These are phyloP conservation scores for Cadophora luteo-olivacea DNA, from an alignment of 2,329 filamentous ascomycete species.

Conservation along the genomic window DNA sequence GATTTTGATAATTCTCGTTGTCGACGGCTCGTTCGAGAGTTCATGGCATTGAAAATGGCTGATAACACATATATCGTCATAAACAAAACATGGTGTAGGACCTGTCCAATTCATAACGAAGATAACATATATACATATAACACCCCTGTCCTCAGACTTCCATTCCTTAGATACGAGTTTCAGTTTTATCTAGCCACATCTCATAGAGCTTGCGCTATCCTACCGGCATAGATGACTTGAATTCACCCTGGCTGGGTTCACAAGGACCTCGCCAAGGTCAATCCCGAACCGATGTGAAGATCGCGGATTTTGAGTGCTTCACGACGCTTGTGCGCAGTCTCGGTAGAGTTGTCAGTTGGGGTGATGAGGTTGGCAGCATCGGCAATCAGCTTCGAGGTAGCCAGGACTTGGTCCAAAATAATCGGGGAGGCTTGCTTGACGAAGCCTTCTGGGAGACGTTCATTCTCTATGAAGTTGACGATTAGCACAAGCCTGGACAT, in stretches of 20 bases:
- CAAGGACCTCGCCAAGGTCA: not conserved
- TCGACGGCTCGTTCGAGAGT: too few relatives aligned
- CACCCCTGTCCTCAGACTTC: too few relatives aligned
- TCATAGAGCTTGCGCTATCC: too few relatives aligned
- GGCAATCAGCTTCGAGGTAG: slow-evolving; percentile 20
- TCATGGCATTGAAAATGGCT: too few relatives aligned
- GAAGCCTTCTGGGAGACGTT: slow-evolving; percentile 52
- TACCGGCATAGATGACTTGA: too few relatives aligned
- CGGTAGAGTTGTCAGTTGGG: not conserved
- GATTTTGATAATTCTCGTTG: too few relatives aligned
- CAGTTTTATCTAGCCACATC: too few relatives aligned
- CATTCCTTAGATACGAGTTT: too few relatives aligned
- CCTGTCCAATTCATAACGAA: too few relatives aligned
- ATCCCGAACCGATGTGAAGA: slow-evolving; percentile 12
- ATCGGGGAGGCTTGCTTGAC: slow-evolving; percentile 30
- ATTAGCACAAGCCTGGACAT: not conserved
- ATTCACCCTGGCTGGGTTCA: not conserved
- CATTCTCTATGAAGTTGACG: slow-evolving; percentile 46
- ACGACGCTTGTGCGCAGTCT: slow-evolving; percentile 7
- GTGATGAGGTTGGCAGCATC: slow-evolving; percentile 28
- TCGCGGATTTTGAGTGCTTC: slow-evolving; percentile 13
- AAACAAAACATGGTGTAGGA: too few relatives aligned
- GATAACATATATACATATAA: too few relatives aligned
- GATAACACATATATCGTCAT: too few relatives aligned
- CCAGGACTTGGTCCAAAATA: slow-evolving; percentile 18